Base-by-base conservation (phyloP, 352 stramenopile species). In the Thraustotheca clavata region DNA sequence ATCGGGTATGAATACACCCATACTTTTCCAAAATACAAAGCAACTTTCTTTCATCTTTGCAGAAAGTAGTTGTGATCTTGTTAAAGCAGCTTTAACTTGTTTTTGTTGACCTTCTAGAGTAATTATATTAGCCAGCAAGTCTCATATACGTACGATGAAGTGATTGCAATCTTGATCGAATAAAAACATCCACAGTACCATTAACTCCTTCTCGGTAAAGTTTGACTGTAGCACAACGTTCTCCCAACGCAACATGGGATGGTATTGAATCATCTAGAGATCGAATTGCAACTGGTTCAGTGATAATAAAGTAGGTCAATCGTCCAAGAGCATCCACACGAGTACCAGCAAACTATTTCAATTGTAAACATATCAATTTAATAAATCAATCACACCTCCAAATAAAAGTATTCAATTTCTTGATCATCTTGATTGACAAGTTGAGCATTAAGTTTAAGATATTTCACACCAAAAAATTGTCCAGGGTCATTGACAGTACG, bases 331-430 rank as follows among this genome's bases (percentile, higher is more conserved):
- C 36, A 32, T 65, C 57, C 9, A 39, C 9, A 16, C 57, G 36
- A 20, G 57, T 65, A 32, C 57, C 57, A n/a, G 57, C 24, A 55
- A 65, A 65, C 57, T 65, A 40, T 33, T 14, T n/a, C 0, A 4
- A 22, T 9, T 16, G 4, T 36, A 20, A 34, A 34, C 1, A 36
- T 20, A 9, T 2, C 20, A 63, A 14, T 54, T 14, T 27, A 14
- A 4, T 1, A 2, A 12, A 2, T 16, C n/a, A n/a, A 24, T 20
- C 4, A 16, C 33, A 65, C 57, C 40, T 65, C 57, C 6, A 65
- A 27, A 46, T 65, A 65, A 33, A 65, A 46, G 39, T 65, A 65
- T 32, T 65, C 57, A 47, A 57, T 40, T 18, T 65, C 57, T n/a
- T 55, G 20, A 24, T 65, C 57, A 27, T 65, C 57, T 38, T 55